These are phyloP conservation scores for Sporothrix phasma DNA, from an alignment of 2,329 filamentous ascomycete species.

Conservation along the genomic window DNA sequence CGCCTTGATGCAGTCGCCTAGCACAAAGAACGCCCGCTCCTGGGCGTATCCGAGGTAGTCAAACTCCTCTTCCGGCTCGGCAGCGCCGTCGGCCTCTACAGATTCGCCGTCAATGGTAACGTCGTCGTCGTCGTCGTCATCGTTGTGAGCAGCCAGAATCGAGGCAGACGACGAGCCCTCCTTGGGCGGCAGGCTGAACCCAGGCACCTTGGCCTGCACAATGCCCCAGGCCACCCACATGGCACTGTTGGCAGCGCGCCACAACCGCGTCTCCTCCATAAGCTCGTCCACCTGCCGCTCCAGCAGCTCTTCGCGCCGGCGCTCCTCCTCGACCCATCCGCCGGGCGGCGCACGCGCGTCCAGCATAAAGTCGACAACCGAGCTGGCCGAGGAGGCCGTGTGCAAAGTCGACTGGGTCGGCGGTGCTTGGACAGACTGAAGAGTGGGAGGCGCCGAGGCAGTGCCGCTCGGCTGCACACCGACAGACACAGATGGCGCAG, in stretches of 20 bases:
- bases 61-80: slow-evolving; percentile 59
- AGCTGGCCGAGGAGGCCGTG: slow-evolving; percentile 35
- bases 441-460: slow-evolving; percentile 21
- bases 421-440: neutral
- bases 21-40: slow-evolving; percentile 85
- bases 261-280: slow-evolving; percentile 68
- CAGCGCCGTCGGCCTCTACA: slow-evolving; percentile 18
- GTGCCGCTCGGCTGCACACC: neutral
- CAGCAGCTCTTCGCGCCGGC: slow-evolving; percentile 48
- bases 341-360: slow-evolving; percentile 56
- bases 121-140: slow-evolving; percentile 20
- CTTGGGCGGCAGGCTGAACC: slow-evolving; percentile 36
- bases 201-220: slow-evolving; percentile 81
- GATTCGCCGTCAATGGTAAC: slow-evolving; percentile 22
- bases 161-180: slow-evolving; percentile 21
- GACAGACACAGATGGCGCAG: slow-evolving; percentile 19
- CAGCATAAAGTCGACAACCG: slow-evolving; percentile 65
- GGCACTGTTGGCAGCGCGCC: slow-evolving; percentile 79
- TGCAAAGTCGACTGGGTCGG: slow-evolving; percentile 20
- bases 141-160: slow-evolving; percentile 5
- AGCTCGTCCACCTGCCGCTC: slow-evolving; percentile 62
- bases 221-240: slow-evolving; percentile 96
- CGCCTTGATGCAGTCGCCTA: slow-evolving; percentile 75
- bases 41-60: slow-evolving; percentile 90
- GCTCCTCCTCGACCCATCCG: slow-evolving; percentile 51